Conservation (phyloP, 2,329 filamentous ascomycete genomes). For the Calonectria pseudoturangicola region DNA sequence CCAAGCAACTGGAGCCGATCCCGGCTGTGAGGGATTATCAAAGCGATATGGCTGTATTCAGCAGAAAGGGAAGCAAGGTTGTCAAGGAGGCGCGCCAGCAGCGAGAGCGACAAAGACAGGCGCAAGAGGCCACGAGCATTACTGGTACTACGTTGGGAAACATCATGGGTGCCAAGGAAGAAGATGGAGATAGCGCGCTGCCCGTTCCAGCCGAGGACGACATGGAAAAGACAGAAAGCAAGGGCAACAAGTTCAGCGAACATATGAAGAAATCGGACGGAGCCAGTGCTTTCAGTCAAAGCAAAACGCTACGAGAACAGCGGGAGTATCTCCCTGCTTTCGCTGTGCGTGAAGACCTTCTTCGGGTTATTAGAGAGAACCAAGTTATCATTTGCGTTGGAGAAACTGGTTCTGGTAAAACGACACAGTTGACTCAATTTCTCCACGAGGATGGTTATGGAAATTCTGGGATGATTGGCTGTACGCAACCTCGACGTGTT, state of each 20-base stretch:
- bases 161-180: constrained; percentile 95
- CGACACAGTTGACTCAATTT: constrained; percentile 97
- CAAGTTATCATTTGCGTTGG: constrained; percentile 98
- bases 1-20: constrained; percentile 96
- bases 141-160: constrained; percentile 95
- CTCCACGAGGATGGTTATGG: constrained; percentile 96
- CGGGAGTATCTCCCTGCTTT: constrained; percentile 96
- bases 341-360: constrained; percentile 93
- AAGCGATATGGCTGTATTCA: constrained; percentile 99
- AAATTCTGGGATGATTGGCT: constrained; percentile 91
- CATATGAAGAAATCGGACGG: constrained; percentile 92
- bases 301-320: constrained; percentile 92
- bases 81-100: constrained; percentile 94
- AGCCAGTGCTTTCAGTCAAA: constrained; percentile 94
- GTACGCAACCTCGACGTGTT: constrained; percentile 96
- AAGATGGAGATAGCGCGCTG: constrained; percentile 91
- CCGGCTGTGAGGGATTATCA: constrained; percentile 94
- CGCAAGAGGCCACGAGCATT: constrained; percentile 94
- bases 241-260: constrained; percentile 86
- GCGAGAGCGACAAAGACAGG: constrained; percentile 93
- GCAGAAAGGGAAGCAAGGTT: constrained; percentile 93
- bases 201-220: constrained; percentile 84
- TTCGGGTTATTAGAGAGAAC: constrained; percentile 95
- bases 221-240: constrained; percentile 68
- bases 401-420: constrained; percentile 98